Conservation (phyloP, 2,329 filamentous ascomycete species). For the Pseudophaeomoniella oleicola region DNA sequence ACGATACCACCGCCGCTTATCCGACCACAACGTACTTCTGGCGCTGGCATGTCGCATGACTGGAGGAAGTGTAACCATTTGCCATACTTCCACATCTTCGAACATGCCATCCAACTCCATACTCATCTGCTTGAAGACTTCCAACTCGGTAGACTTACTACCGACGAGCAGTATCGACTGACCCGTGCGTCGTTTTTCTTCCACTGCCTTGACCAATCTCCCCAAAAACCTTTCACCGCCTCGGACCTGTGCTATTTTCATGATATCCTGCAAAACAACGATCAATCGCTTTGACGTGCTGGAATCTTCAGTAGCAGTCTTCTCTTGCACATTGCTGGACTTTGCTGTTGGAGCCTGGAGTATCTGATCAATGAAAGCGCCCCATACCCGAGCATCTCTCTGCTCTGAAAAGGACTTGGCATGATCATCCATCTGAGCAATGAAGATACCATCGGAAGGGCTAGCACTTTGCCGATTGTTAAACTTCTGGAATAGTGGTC, state of each 20-base stretch:
- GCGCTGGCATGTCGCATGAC: not conserved
- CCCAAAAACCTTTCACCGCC: not conserved
- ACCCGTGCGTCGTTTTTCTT: not conserved
- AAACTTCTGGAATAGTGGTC: not conserved
- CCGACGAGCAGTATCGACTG: not conserved
- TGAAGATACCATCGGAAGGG: not conserved
- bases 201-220: not conserved
- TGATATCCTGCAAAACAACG: not conserved
- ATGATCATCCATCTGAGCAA: not conserved
- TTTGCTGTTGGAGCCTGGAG: not conserved
- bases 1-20: not conserved
- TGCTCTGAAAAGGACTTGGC: not conserved
- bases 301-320: not conserved
- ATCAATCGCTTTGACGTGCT: not conserved
- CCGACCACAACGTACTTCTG: not conserved
- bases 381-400: not conserved
- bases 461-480: not conserved
- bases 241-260: not conserved
- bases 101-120: too few species aligned
- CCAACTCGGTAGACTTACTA: not conserved
- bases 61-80: not conserved
- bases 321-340: not conserved
- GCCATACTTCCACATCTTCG: not conserved
- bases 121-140: not conserved
- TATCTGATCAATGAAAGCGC: not conserved